Percentiles rank a stretch among this genome's conserved stretches.
Evolutionary conservation across 2,329 filamentous ascomycete species (phyloP).

Genomic region (Aspergillus transmontanensis): DNA sequence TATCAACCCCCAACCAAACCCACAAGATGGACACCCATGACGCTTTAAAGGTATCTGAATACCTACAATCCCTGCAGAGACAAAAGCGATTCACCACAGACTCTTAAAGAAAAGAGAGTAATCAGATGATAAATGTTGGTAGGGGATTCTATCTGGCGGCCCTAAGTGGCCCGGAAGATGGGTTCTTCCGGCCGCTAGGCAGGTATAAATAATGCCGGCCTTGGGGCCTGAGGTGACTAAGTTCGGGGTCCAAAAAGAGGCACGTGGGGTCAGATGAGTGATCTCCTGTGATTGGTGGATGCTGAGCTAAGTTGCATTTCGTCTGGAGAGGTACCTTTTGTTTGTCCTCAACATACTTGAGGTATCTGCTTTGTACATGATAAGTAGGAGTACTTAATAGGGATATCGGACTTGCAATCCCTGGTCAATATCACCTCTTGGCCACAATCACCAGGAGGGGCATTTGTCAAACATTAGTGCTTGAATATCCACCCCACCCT

Average conservation of each 20-base stretch:
- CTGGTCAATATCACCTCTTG: not conserved
- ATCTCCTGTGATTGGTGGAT: not conserved
- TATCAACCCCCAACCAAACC: too few species aligned
- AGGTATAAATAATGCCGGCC: too few species aligned
- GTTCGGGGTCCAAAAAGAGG: not conserved
- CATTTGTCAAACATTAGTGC: not conserved
- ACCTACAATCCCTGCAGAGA: too few species aligned
- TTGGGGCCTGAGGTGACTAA: not conserved
- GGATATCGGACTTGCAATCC: not conserved
- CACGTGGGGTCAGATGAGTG: not conserved
- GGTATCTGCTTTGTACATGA: not conserved
- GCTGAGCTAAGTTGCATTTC: not conserved
- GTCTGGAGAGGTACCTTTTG: not conserved
- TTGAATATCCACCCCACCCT: not conserved
- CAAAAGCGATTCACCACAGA: too few species aligned
- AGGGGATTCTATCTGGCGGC: too few species aligned
- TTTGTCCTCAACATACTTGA: not conserved
- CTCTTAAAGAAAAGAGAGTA: too few species aligned
- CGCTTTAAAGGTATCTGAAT: too few species aligned
- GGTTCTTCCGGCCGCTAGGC: too few species aligned
- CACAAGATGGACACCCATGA: too few species aligned
- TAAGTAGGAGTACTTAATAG: fast-evolving
- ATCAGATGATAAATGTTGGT: too few species aligned
- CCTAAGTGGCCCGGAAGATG: too few species aligned
- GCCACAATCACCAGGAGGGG: not conserved